Conservation (phyloP, 164 flowering plant genomes). For the Nymphaea colorata region DNA sequence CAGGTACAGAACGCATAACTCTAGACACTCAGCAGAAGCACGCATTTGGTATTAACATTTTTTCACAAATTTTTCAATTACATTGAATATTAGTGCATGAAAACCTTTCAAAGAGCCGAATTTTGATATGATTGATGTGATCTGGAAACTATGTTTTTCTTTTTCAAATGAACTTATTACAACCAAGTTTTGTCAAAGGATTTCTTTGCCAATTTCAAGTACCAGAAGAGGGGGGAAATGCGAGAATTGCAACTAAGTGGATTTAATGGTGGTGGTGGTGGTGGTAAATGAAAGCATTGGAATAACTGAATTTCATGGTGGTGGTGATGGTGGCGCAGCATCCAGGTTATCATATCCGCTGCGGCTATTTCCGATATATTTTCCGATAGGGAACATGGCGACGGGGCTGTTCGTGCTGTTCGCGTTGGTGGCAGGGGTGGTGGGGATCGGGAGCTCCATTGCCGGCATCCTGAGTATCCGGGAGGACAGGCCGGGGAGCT, state of each 20-base stretch:
- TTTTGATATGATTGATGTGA: not conserved
- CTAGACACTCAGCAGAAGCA: too few species aligned
- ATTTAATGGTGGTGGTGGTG: not conserved
- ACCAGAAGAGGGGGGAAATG: not conserved
- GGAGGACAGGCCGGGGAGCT: conserved; percentile 17
- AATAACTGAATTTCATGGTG: not conserved
- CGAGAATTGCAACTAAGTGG: not conserved
- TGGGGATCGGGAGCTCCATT: conserved; percentile 61
- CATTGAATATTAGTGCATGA: not conserved
- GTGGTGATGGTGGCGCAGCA: conserved; percentile 24
- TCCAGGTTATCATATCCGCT: conserved; percentile 37
- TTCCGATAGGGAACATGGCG: conserved; percentile 77
- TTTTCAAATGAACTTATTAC: not conserved
- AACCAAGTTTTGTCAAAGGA: too few species aligned
- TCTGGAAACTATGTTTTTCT: not conserved
- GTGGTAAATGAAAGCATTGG: not conserved
- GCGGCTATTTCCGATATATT: conserved; percentile 59
- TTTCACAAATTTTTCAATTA: not conserved
- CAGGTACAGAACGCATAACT: conserved; percentile 28
- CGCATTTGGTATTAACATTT: not conserved
- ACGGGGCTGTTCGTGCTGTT: conserved; percentile 66
- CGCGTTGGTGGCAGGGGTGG: conserved; percentile 62
- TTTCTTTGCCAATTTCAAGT: too few species aligned
- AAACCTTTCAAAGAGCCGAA: not conserved
- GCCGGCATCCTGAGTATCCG: conserved; percentile 39